phyloP scores from a whole-genome alignment of 768 basidiomycete species.

The Mycena filopes region DNA sequence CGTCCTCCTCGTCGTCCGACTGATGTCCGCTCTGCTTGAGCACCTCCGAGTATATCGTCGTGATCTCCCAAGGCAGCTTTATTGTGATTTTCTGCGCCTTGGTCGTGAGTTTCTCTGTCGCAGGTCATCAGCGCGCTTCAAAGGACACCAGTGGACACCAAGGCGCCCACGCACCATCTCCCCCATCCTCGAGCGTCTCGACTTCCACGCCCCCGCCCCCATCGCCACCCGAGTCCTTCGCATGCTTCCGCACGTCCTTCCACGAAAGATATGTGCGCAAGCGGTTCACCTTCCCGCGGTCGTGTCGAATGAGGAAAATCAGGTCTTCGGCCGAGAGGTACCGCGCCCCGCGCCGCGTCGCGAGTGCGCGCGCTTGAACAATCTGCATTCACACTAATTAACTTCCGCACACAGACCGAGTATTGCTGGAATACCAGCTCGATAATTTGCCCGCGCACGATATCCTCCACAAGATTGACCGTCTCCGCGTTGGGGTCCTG shows the following conservation, averaged over 20 bases:
- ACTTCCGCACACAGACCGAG: neutral
- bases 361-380: constrained; percentile 87
- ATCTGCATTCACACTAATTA: constrained; percentile 60
- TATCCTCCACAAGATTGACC: constrained; percentile 94
- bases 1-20: constrained; percentile 95
- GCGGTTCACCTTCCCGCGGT: constrained; percentile 93
- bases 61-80: constrained; percentile 96
- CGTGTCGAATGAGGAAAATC: constrained; percentile 95
- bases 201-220: constrained; percentile 85
- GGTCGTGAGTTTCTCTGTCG: constrained; percentile 76
- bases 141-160: neutral
- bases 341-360: constrained; percentile 84
- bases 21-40: constrained; percentile 80
- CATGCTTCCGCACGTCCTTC: constrained; percentile 97
- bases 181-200: constrained; percentile 84
- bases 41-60: constrained; percentile 91
- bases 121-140: constrained; percentile 1
- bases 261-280: constrained; percentile 93
- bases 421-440: constrained; percentile 71
- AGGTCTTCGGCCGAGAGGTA: constrained; percentile 94
- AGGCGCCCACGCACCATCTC: constrained; percentile 72
- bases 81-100: constrained; percentile 95
- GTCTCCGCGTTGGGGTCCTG: constrained; percentile 90
- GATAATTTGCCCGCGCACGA: constrained; percentile 89
- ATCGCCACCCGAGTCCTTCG: constrained; percentile 89